phyloP scores from a whole-genome alignment of 2,329 filamentous ascomycete species.

The Fusarium anguioides region DNA sequence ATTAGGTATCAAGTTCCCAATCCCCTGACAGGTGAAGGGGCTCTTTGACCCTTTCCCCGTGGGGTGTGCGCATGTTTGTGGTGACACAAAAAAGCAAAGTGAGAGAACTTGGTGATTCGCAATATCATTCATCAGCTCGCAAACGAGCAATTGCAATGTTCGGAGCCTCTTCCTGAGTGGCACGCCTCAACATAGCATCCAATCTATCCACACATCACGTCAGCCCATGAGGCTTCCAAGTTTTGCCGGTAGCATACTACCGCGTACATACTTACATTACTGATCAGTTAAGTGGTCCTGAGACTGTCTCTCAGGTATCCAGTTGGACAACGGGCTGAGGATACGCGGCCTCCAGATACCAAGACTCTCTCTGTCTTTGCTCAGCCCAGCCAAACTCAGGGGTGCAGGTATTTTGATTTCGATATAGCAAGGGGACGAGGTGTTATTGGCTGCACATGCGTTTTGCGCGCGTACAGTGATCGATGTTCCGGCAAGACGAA shows the following conservation, averaged over 20 bases:
- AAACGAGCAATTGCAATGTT: neutral
- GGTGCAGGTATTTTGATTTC: constrained; percentile 27
- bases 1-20: constrained; percentile 16
- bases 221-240: constrained; percentile 26
- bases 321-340: constrained; percentile 19
- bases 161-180: constrained; percentile 4
- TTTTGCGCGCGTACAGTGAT: constrained; percentile 1
- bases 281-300: constrained; percentile 5
- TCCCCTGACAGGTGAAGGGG: constrained; percentile 1
- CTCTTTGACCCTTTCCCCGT: constrained; percentile 5
- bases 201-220: constrained; percentile 29
- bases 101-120: neutral
- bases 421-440: constrained; percentile 18
- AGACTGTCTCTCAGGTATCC: constrained; percentile 17
- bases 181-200: constrained; percentile 20
- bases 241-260: constrained; percentile 1
- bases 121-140: constrained; percentile 3
- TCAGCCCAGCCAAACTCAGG: constrained; percentile 25
- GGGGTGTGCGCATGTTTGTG: constrained; percentile 22
- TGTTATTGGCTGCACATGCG: constrained; percentile 23
- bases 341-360: constrained; percentile 28
- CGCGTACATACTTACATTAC: no score
- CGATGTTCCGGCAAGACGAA: neutral
- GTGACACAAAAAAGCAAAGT: constrained; percentile 33
- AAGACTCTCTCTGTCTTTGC: constrained; percentile 28